Percentiles rank a stretch among this genome's conserved stretches.
phyloP scores from a whole-genome alignment of 306 rosid genomes.

The Alnus rubra region DNA sequence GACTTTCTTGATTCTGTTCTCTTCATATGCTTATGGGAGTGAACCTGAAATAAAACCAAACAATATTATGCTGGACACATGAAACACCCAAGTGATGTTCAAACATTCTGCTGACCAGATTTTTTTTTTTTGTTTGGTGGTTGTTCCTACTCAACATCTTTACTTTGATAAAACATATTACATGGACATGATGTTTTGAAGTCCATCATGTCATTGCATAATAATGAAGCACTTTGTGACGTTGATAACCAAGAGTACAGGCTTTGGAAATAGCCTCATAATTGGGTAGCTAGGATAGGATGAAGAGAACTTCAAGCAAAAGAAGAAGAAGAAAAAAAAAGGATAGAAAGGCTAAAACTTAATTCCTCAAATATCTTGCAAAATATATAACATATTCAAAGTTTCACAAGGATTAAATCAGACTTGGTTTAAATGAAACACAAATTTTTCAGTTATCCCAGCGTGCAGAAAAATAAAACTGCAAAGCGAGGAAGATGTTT shows the following conservation, averaged over 20 bases:
- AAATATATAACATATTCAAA: not conserved
- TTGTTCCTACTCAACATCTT: no score
- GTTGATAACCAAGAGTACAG: not conserved
- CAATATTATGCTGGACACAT: not conserved
- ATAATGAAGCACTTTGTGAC: not conserved
- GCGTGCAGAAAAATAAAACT: not conserved
- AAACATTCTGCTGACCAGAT: not conserved
- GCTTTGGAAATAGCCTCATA: not conserved
- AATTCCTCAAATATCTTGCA: no score
- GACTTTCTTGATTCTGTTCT: constrained; percentile 70
- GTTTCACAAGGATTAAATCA: not conserved
- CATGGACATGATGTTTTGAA: no score
- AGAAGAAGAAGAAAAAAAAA: not conserved
- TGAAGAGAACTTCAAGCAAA: not conserved
- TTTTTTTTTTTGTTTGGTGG: no score
- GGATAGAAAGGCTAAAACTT: no score
- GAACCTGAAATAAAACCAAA: constrained; percentile 41
- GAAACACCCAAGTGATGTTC: not conserved
- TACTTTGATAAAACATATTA: no score
- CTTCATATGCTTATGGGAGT: constrained; percentile 47
- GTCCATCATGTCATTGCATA: no score
- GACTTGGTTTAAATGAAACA: not conserved
- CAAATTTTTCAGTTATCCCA: not conserved
- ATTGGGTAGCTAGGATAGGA: not conserved
- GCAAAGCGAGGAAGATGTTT: not conserved